Conservation (phyloP, 148 eudicot species). For the Vaccinium myrtillus region DNA sequence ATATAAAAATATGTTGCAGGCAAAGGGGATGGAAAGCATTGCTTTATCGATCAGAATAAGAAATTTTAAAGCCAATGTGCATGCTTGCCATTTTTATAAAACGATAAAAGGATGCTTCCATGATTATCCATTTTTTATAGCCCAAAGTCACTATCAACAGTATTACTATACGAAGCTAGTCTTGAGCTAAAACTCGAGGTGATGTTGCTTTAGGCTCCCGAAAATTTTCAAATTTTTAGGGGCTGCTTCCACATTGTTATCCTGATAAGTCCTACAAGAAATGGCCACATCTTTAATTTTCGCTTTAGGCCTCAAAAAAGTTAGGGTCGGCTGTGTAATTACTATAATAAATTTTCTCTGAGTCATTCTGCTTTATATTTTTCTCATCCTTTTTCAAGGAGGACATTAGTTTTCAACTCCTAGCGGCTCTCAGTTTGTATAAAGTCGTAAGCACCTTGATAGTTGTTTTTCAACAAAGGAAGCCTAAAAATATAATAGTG, state of each 20-base stretch:
- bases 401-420: constrained; percentile 2
- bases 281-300: too few species aligned
- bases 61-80: background rate
- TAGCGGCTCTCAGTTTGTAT: background rate
- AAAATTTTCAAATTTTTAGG: too few species aligned
- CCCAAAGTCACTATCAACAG: background rate
- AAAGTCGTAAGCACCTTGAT: background rate
- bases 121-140: background rate
- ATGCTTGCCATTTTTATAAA: background rate
- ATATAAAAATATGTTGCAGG: background rate
- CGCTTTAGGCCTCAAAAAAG: too few species aligned
- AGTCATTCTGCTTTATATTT: background rate
- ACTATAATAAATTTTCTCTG: too few species aligned
- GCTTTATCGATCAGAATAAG: background rate
- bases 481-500: background rate
- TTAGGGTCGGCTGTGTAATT: too few species aligned
- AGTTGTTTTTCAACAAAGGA: constrained; percentile 9
- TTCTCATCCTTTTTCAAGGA: background rate
- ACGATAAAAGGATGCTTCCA: background rate
- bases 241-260: too few species aligned
- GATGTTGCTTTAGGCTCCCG: too few species aligned
- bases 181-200: too few species aligned
- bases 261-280: too few species aligned
- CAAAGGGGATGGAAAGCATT: background rate
- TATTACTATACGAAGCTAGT: too few species aligned